phyloP scores from a whole-genome alignment of 1,284 basidiomycete species.

The Microbotryum violaceum region DNA sequence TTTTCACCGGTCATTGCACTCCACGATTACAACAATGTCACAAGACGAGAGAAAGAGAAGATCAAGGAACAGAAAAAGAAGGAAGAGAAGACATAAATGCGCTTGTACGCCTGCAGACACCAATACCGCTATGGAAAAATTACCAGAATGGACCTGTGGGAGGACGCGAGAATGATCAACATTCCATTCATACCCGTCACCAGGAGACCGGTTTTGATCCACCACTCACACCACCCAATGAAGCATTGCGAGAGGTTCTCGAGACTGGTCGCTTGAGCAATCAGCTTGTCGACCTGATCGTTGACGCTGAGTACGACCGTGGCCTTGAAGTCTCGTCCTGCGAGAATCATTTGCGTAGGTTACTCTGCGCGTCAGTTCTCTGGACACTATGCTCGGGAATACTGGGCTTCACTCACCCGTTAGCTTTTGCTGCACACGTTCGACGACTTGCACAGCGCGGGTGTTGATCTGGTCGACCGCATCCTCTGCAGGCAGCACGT shows the following conservation, averaged over 20 bases:
- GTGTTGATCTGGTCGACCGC: constrained; percentile 75
- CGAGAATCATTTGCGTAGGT: not conserved
- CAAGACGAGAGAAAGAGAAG: no score
- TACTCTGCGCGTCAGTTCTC: not conserved
- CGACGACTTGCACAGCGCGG: constrained; percentile 79
- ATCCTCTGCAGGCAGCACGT: constrained; percentile 45
- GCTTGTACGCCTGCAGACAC: no score
- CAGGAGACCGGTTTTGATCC: no score
- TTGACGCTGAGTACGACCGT: constrained; percentile 62
- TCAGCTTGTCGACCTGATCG: constrained; percentile 72
- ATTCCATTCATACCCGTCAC: not conserved
- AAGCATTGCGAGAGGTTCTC: constrained; percentile 95
- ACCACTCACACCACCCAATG: constrained; percentile 63
- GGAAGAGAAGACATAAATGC: no score
- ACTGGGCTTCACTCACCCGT: constrained; percentile 52
- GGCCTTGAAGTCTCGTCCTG: constrained; percentile 84
- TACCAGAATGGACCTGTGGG: not conserved
- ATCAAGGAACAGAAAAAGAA: no score
- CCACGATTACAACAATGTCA: no score
- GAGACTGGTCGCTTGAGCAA: constrained; percentile 78
- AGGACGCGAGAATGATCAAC: not conserved
- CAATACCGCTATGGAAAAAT: no score
- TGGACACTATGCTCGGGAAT: not conserved
- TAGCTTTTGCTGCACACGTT: constrained; percentile 85
- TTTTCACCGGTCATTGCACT: no score